These are phyloP conservation scores for Cucumis sativus DNA, from an alignment of 306 rosid genomes.

Conservation along the genomic window Cucumber_9930_V3 NC_026658.2:4200501-4201000, in stretches of 20 bases:
- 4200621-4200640: constrained; percentile 71
- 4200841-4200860: constrained; percentile 42
- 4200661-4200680: constrained; percentile 86
- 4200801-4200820: constrained; percentile 43
- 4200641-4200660: constrained; percentile 78
- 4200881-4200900: constrained; percentile 47
- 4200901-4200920: constrained; percentile 62
- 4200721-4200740: constrained; percentile 37
- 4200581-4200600: constrained; percentile 89
- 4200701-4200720: constrained; percentile 62
- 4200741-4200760: constrained; percentile 42
- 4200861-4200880: constrained; percentile 51
- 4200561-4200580: constrained; percentile 82
- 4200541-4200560: constrained; percentile 54
- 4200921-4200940: constrained; percentile 48
- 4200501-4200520: constrained; percentile 46
- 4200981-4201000: constrained; percentile 58
- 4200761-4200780: constrained; percentile 31
- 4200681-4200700: constrained; percentile 81
- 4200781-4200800: constrained; percentile 60
- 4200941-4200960: constrained; percentile 32
- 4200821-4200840: constrained; percentile 40
- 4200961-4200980: constrained; percentile 32
- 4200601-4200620: constrained; percentile 95
- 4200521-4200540: constrained; percentile 66